These are phyloP conservation scores for Arthroderma uncinatum DNA, from an alignment of 2,329 filamentous ascomycete species.

Conservation along the genomic window DNA sequence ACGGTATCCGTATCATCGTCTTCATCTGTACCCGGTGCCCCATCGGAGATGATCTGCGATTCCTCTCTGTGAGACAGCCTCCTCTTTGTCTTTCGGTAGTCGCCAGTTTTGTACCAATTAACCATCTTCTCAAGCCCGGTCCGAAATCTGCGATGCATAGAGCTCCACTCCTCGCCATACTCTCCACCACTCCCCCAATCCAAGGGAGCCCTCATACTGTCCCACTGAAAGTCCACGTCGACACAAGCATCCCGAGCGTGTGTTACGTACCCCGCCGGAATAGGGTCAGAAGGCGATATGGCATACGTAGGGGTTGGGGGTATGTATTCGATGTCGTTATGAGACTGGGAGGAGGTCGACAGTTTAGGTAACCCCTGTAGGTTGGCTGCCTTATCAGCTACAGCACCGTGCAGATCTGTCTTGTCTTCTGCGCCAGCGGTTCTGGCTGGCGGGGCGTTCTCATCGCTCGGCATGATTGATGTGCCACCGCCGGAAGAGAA, in stretches of 20 bases:
- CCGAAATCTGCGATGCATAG: conserved; percentile 86
- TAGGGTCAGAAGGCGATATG: conserved; percentile 65
- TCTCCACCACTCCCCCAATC: conserved; percentile 81
- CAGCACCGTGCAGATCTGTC: neutral
- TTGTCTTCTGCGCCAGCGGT: neutral
- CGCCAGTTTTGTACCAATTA: conserved; percentile 61
- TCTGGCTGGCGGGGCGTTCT: conserved; percentile 4
- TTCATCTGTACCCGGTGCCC: conserved; percentile 34
- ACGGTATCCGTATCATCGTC: conserved; percentile 63
- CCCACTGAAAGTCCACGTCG: conserved; percentile 89
- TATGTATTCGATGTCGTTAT: conserved; percentile 46
- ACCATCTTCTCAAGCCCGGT: conserved; percentile 67
- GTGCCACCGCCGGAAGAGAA: conserved; percentile 19
- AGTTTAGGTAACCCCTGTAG: conserved; percentile 20
- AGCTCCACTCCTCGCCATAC: conserved; percentile 87
- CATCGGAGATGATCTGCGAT: conserved; percentile 25
- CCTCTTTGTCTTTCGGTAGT: conserved; percentile 15
- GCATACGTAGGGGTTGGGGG: conserved; percentile 74
- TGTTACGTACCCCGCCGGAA: conserved; percentile 76
- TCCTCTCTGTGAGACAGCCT: neutral
- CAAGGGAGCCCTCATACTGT: conserved; percentile 68
- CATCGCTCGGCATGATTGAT: conserved; percentile 18
- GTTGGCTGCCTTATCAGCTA: conserved; percentile 8
- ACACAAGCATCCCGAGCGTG: conserved; percentile 82
- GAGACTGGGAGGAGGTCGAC: conserved; percentile 23